Conservation (phyloP, 345 rosid genomes). For the Firmiana major region DNA sequence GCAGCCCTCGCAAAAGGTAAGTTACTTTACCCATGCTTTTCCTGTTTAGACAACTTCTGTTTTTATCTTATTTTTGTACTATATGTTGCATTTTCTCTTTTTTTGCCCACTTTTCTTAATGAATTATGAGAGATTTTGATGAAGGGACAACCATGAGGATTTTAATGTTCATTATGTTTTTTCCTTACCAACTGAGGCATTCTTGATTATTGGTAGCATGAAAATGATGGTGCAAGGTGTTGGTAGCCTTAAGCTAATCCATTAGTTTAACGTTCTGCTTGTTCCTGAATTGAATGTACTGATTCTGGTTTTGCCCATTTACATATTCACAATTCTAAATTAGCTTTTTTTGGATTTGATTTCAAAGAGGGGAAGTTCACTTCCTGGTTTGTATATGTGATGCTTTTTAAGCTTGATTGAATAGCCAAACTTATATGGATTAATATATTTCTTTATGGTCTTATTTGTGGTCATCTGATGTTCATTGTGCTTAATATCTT, state of each 20-base stretch:
- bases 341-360: neutral
- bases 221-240: neutral
- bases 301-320: neutral
- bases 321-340: neutral
- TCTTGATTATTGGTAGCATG: neutral
- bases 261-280: neutral
- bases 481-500: neutral
- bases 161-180: neutral
- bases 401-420: neutral
- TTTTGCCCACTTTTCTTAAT: neutral
- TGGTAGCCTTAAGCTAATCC: neutral
- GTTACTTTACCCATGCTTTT: neutral
- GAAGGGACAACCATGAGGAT: neutral
- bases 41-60: neutral
- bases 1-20: conserved; percentile 51
- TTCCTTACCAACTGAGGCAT: neutral
- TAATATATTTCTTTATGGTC: neutral
- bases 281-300: neutral
- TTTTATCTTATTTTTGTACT: neutral
- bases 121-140: neutral
- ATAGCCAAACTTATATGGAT: neutral
- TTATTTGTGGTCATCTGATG: neutral
- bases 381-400: neutral
- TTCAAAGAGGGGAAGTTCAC: neutral
- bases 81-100: neutral